Base-by-base conservation (phyloP, 306 rosid species). In the Rosa multiflora region DNA sequence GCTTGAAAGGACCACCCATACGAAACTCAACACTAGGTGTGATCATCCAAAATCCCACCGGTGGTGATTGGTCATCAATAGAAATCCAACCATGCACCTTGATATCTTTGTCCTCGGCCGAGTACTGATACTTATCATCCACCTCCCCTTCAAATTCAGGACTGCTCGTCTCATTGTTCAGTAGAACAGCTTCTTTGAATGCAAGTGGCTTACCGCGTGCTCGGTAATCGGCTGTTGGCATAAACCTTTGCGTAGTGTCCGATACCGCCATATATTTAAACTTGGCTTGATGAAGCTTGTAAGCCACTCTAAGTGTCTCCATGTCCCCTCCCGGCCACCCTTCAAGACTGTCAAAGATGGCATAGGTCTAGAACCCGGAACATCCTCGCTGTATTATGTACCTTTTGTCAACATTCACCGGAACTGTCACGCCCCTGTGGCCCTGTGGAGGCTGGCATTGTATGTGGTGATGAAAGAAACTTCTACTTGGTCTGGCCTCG, bases 71-170 rank as follows among this genome's bases (percentile, higher is more conserved):
- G 21, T 85, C 83, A 8, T 62, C 42, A 14, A 46, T 11, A 9
- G 83, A 48, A 7, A 86, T 88, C 99, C 99, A 93, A 0, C 98
- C 98, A 18, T 93, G 91, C 64, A 95, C 87, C 13, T 29, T 56
- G 76, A 79, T 91, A 59, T 90, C 91, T 75, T 78, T 66, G 77
- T 82, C 84, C 42, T 86, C 90, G 2, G 0, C 0, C 0, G 98
- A 91, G 84, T 93, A 95, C 44, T 87, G 89, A 68, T 95, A 93
- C 56, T 95, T 95, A 86, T 95, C 99, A 85, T 95, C 97, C 2
- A 85, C 97, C 94, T 94, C 95, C 82, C 91, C 97, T 58, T 10
- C 78, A 32, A 92, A 76, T 5, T 69, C 6, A 53, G 75, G 42
- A 3, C 83, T 29, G 12, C 72, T 21, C 3, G 94, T 78, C n/a